A percentile compares a stretch with the other conserved stretches of the same genome.
Conservation (phyloP, 805 yeast species). For the Candida michaelii region DNA sequence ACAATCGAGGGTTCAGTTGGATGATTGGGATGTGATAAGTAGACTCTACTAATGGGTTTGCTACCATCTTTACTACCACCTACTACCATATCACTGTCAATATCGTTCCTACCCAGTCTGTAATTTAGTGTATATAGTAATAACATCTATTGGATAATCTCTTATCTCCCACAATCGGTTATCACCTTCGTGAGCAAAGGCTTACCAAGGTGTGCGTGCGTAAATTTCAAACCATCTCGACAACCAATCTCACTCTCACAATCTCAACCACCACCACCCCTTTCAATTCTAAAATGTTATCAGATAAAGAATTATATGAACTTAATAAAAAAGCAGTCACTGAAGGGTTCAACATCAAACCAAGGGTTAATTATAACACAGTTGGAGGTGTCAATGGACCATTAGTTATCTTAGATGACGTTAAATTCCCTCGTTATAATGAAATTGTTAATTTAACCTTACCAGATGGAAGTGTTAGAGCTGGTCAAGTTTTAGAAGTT, state of each 20-base stretch:
- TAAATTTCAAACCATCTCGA: slow-evolving; percentile 1
- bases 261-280: slow-evolving; percentile 1
- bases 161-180: too few species aligned
- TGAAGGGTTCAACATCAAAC: slow-evolving; percentile 87
- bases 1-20: slow-evolving; percentile 17
- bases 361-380: slow-evolving; percentile 90
- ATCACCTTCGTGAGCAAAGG: background rate
- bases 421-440: slow-evolving; percentile 67
- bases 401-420: slow-evolving; percentile 65
- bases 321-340: slow-evolving; percentile 90
- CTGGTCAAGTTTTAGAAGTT: slow-evolving; percentile 98
- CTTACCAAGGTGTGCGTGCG: background rate
- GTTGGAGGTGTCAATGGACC: slow-evolving; percentile 99
- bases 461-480: slow-evolving; percentile 92
- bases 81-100: background rate
- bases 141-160: too few species aligned
- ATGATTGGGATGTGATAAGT: slow-evolving; percentile 19
- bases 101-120: too few species aligned
- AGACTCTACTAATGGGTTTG: slow-evolving; percentile 13
- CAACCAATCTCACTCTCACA: background rate
- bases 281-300: slow-evolving; percentile 30
- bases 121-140: too few species aligned
- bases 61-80: too few species aligned
- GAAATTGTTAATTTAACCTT: slow-evolving; percentile 96
- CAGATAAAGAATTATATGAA: slow-evolving; percentile 54